Evolutionary conservation across 2,329 filamentous ascomycete species (phyloP).

Genomic region (Dryadomyces quercus-mongolicae): DNA sequence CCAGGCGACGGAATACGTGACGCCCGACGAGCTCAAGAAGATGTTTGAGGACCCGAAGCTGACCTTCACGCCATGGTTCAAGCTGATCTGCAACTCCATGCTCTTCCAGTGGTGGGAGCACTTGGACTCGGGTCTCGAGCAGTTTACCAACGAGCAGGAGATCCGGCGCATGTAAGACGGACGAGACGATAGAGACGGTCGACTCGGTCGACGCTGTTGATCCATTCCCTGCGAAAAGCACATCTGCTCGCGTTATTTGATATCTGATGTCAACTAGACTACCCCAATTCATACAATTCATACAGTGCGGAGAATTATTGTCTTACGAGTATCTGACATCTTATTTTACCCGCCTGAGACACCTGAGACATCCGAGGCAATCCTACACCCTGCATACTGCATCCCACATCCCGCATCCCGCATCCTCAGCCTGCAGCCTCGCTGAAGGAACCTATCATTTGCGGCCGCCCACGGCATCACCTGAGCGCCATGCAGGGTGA

Average conservation of each 20-base stretch:
- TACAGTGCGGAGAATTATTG: too few relatives aligned
- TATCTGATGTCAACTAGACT: neutral
- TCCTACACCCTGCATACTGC: too few relatives aligned
- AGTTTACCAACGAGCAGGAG: slow-evolving; percentile 73
- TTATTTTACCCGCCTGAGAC: too few relatives aligned
- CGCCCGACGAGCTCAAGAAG: slow-evolving; percentile 65
- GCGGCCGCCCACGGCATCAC: neutral
- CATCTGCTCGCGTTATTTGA: neutral
- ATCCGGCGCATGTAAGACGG: slow-evolving; percentile 67
- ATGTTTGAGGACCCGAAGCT: slow-evolving; percentile 73
- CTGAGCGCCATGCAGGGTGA: neutral
- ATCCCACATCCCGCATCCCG: neutral
- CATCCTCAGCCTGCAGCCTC: neutral
- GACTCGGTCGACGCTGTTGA: too few relatives aligned
- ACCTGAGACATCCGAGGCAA: too few relatives aligned
- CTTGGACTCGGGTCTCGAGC: slow-evolving; percentile 68
- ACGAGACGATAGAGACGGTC: neutral
- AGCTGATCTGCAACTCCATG: slow-evolving; percentile 96
- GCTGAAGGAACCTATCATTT: neutral
- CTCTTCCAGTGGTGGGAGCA: slow-evolving; percentile 95
- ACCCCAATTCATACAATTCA: too few relatives aligned
- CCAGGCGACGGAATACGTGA: slow-evolving; percentile 72
- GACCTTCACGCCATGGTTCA: slow-evolving; percentile 97
- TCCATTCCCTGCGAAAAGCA: neutral
- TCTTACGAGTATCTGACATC: too few relatives aligned